phyloP scores from a whole-genome alignment of 148 eudicot genomes.

The Silene latifolia region DNA sequence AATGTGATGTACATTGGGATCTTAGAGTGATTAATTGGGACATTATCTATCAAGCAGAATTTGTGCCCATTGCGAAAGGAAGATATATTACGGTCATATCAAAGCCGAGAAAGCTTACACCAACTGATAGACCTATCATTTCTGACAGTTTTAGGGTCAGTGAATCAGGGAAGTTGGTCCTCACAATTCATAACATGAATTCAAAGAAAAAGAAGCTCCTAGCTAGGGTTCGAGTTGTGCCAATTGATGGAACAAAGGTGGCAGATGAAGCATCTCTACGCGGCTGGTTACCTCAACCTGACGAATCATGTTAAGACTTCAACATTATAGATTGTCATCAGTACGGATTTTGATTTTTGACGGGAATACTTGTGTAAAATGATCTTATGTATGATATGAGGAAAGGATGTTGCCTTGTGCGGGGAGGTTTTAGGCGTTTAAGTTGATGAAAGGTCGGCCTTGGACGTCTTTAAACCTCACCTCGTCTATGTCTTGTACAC shows the following conservation, averaged over 20 bases:
- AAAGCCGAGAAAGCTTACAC: conserved; percentile 28
- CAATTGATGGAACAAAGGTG: conserved; percentile 16
- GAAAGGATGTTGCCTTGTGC: background rate
- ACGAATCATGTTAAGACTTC: background rate
- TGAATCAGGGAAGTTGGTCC: conserved; percentile 47
- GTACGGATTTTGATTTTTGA: background rate
- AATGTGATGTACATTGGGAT: conserved; percentile 48
- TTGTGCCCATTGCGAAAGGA: conserved; percentile 30
- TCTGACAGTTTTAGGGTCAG: conserved; percentile 39
- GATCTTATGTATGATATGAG: background rate
- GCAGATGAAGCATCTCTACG: conserved; percentile 23
- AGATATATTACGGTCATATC: conserved; percentile 28
- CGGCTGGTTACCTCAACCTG: conserved; percentile 22
- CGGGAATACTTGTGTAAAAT: background rate
- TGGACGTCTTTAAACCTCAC: background rate
- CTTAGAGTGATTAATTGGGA: conserved; percentile 55
- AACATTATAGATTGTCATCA: background rate
- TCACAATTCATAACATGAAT: conserved; percentile 42
- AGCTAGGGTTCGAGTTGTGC: conserved; percentile 40
- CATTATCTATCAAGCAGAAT: conserved; percentile 47
- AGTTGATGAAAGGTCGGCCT: background rate
- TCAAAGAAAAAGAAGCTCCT: conserved; percentile 57
- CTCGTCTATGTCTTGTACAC: too few species aligned
- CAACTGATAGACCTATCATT: conserved; percentile 38
- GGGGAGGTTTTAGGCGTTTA: background rate